Evolutionary conservation across 768 basidiomycete species (phyloP), one percentile per base, ranked within the genome.

Genomic region (Leucocoprinus leucothites): DNA sequence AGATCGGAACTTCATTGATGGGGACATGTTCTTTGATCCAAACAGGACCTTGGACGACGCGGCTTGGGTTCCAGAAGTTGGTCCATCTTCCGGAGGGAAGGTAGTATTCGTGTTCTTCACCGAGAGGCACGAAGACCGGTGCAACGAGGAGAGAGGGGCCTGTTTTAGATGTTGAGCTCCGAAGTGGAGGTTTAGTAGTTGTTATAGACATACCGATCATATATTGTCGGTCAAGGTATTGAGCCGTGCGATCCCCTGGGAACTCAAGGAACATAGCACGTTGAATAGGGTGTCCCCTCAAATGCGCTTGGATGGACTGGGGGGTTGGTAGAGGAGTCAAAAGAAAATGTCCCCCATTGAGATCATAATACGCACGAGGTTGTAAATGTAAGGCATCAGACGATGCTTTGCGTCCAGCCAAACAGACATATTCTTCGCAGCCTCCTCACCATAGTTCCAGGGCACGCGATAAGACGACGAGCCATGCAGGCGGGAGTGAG

Each of bases 381-480:
- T 67, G 57, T 84, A 84, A 13, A 91, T 66, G 65, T 89, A 89
- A 0, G 87, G 89, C 86, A 89, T 89, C 48, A 91, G 70, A 35
- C 85, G 70, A 68, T 88, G 80, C 64, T 87, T 89, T 9, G 77
- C 74, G 52, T 84, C 77, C 43, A 88, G 69, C 65, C 85, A 77
- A 59, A 71, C 78, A 11, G 82, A 74, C 83, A 86, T 84, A 63
- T 75, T 79, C 57, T 76, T 75, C 5, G 83, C 83, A 5, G 86
- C 80, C n/a, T 80, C 84, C 66, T 85, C 84, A 11, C 87, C 86
- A 60, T 85, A 87, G 53, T 83, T 75, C 87, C 87, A 91, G 1
- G 87, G 88, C 2, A 91, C 86, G 9, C 88, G 82, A 63, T 89
- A 89, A 11, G 87, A 87, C 19, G 77, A 74, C 4, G 84, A 86